Evolutionary conservation across 495 filamentous ascomycete genomes (phyloP).

Genomic region (Mycothermus thermophilus): DNA sequence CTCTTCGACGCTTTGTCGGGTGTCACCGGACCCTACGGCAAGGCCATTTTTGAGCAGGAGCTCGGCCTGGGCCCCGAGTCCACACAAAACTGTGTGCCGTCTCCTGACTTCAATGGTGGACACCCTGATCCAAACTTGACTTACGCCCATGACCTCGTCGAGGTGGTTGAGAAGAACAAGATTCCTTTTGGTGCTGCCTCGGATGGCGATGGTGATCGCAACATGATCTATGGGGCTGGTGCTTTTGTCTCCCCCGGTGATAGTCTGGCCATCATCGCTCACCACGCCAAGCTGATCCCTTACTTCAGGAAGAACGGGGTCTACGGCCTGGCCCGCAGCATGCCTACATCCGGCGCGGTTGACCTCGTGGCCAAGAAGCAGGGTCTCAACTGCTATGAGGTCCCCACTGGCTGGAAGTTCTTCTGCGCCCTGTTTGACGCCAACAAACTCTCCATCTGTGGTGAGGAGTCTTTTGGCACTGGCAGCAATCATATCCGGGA

Average conservation of each 20-base stretch:
- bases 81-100: conserved; percentile 86
- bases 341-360: conserved; percentile 92
- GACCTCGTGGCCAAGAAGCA: conserved; percentile 91
- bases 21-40: conserved; percentile 89
- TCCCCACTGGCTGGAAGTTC: conserved; percentile 99
- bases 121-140: conserved; percentile 97
- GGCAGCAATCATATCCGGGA: conserved; percentile 99
- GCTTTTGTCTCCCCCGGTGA: conserved; percentile 94
- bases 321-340: conserved; percentile 84
- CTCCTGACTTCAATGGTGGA: conserved; percentile 88
- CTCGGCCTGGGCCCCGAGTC: conserved; percentile 61
- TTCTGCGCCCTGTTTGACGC: conserved; percentile 97
- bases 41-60: conserved; percentile 88
- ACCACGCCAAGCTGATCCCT: conserved; percentile 86
- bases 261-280: conserved; percentile 92
- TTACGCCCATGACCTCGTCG: conserved; percentile 92
- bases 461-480: conserved; percentile 95
- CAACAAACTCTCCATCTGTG: conserved; percentile 95
- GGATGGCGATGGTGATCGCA: conserved; percentile 94
- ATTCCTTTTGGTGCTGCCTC: conserved; percentile 94
- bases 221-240: conserved; percentile 99
- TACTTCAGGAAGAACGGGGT: conserved; percentile 97
- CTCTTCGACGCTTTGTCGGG: conserved; percentile 90
- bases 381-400: conserved; percentile 85
- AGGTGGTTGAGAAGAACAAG: conserved; percentile 76